Conservation (phyloP, 2,329 filamentous ascomycete genomes). For the Stemphylium vesicarium region DNA sequence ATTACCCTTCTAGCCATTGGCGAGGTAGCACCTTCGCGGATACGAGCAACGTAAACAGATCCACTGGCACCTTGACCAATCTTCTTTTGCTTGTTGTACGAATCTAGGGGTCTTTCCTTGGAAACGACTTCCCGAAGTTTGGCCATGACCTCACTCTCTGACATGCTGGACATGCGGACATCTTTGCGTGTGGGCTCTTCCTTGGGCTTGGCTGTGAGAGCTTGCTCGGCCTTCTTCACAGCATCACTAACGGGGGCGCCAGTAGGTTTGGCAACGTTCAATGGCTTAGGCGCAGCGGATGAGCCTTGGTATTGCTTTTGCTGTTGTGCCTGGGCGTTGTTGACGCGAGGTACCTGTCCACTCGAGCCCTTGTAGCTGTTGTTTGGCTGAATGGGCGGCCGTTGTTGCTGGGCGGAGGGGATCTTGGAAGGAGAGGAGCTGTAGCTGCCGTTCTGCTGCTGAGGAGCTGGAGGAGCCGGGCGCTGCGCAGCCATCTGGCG, state of each 20-base stretch:
- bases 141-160: constrained; percentile 95
- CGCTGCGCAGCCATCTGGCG: constrained; percentile 73
- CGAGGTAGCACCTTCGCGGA: constrained; percentile 88
- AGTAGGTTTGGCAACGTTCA: constrained; percentile 58
- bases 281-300: constrained; percentile 61
- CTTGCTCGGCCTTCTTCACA: constrained; percentile 88
- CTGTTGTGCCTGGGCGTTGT: constrained; percentile 51
- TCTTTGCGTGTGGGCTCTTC: constrained; percentile 86
- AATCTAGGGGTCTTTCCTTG: constrained; percentile 91
- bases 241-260: constrained; percentile 65
- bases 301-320: constrained; percentile 50
- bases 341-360: constrained; percentile 51
- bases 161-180: constrained; percentile 98
- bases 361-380: constrained; percentile 43
- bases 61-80: constrained; percentile 98
- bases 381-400: constrained; percentile 55
- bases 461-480: constrained; percentile 77
- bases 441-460: constrained; percentile 46
- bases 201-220: constrained; percentile 71
- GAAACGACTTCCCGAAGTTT: constrained; percentile 93
- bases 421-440: constrained; percentile 37
- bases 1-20: constrained; percentile 77
- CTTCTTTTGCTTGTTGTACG: constrained; percentile 99
- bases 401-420: constrained; percentile 31
- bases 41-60: constrained; percentile 95